Base-by-base conservation (phyloP, 2,329 filamentous ascomycete genomes). In the Scleromitrula shiraiana region DNA sequence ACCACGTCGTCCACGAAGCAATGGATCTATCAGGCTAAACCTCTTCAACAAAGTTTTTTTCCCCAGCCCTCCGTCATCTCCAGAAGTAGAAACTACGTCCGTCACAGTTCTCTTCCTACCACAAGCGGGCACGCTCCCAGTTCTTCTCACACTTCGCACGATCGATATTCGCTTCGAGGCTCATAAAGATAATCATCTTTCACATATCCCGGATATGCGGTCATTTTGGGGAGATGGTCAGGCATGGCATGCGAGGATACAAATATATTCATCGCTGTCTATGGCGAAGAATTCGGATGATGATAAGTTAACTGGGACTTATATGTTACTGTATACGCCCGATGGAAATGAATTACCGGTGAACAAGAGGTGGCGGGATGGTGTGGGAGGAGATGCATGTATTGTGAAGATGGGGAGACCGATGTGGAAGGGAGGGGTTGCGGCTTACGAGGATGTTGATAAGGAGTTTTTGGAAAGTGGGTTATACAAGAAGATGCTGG, bases 181-280 rank as follows among this genome's bases (percentile, higher is more conserved):
- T 19, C 30, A 30, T 19, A 43, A 20, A 29, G 46, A 49, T 20
- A 49, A 49, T 12, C 30, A 49, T 10, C 46, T 49, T 7, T 43
- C 46, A 1, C 46, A 49, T 19, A 32, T 49, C 6, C 46, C 46
- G 20, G 46, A 49, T 15, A 49, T 49, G 46, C 38, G 46, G 12
- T 49, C 46, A 15, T 49, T 49, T 24, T 49, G 46, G 46, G 46
- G 46, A 2, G 46, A 49, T 44, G 46, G 40, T 3, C 30, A 37
- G 22, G 30, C 39, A 26, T 49, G 46, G 46, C 40, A 43, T 7
- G 23, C 46, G 22, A 30, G 46, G 12, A 37, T 24, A 20, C 40
- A 30, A 22, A 49, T 30, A 12, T 49, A 49, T 22, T 44, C 46
- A 17, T 30, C n/a, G n/a, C n/a, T 49, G 17, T 2, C n/a, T 7